A percentile compares a stretch with the other conserved stretches of the same genome.
These are phyloP conservation scores for Amanita jacksonii DNA, from an alignment of 768 basidiomycete genomes.

Conservation along the genomic window DNA sequence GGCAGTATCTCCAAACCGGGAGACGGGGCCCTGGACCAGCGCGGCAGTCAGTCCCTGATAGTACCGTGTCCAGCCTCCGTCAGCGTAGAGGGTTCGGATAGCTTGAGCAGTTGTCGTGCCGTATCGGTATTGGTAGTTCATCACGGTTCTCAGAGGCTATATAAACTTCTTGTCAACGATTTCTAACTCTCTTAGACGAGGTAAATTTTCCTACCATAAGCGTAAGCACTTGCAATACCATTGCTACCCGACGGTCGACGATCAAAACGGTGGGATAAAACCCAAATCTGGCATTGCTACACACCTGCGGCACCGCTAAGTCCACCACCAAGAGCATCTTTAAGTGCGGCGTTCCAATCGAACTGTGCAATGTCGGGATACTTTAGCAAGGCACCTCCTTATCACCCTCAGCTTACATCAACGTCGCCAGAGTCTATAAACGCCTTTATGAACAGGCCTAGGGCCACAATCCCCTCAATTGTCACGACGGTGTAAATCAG, in stretches of 20 bases:
- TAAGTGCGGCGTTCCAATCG: conserved; percentile 68
- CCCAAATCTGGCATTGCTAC: conserved; percentile 2
- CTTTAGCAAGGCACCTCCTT: background rate
- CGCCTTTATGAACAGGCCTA: conserved; percentile 55
- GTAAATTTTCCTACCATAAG: conserved; percentile 76
- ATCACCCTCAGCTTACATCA: conserved; percentile 34
- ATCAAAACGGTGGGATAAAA: background rate
- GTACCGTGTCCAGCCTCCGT: conserved; percentile 77
- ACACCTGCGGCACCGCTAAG: conserved; percentile 79
- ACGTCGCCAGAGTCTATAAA: conserved; percentile 62
- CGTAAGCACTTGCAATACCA: conserved; percentile 88
- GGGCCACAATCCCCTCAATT: conserved; percentile 25
- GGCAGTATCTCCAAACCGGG: conserved; percentile 92
- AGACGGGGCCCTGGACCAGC: conserved; percentile 73
- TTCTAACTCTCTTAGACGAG: too few relatives aligned
- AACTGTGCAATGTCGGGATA: conserved; percentile 39
- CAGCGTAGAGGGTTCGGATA: conserved; percentile 54
- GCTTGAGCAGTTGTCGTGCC: conserved; percentile 69
- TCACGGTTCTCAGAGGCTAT: conserved; percentile 89
- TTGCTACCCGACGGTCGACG: conserved; percentile 41
- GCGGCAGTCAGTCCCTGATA: conserved; percentile 86
- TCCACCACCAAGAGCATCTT: conserved; percentile 82
- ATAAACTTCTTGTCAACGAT: too few relatives aligned
- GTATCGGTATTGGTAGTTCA: conserved; percentile 95
- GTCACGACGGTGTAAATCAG: conserved; percentile 25